A percentile compares a stretch with the other conserved stretches of the same genome.
Evolutionary conservation across 768 basidiomycete species (phyloP).

Genomic region (Leccinum uliginosum): DNA sequence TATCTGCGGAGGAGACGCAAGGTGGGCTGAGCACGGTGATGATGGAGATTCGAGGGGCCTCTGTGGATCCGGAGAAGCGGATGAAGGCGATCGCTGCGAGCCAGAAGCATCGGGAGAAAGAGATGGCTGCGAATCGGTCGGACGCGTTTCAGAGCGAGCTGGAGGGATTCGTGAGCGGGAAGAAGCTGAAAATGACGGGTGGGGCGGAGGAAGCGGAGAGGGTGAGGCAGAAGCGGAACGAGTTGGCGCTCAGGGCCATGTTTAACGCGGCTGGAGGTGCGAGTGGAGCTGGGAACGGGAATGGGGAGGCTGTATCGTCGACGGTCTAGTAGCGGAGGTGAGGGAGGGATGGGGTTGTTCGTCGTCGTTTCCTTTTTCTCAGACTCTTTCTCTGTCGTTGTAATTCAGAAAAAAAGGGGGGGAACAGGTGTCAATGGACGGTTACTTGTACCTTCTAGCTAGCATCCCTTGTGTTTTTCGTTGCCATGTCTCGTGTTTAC

Average conservation of each 20-base stretch:
- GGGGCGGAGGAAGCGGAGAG: constrained; percentile 91
- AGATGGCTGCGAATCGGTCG: constrained; percentile 54
- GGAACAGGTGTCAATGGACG: too few relatives aligned
- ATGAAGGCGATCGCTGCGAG: constrained; percentile 91
- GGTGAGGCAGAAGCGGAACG: constrained; percentile 79
- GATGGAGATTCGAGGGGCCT: constrained; percentile 83
- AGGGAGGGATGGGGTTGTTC: too few relatives aligned
- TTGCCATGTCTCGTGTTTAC: background rate
- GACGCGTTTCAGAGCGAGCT: constrained; percentile 88
- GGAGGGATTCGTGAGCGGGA: constrained; percentile 77
- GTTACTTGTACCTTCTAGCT: background rate
- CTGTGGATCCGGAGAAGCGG: constrained; percentile 76
- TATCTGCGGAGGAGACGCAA: constrained; percentile 60
- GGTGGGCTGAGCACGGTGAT: constrained; percentile 73
- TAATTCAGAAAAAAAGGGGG: background rate
- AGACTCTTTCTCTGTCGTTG: background rate
- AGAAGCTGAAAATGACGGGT: constrained; percentile 93
- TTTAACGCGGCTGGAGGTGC: constrained; percentile 40
- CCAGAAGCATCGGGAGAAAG: constrained; percentile 74
- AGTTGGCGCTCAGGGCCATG: constrained; percentile 86
- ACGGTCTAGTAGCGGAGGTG: constrained; percentile 4
- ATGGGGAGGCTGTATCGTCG: constrained; percentile 7
- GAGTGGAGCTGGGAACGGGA: constrained; percentile 1
- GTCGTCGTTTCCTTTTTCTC: background rate
- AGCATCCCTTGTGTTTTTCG: background rate